Percentiles rank a stretch among this genome's conserved stretches.
Evolutionary conservation across 148 eudicot species (phyloP).

Genomic region (Cornus kousa): DNA sequence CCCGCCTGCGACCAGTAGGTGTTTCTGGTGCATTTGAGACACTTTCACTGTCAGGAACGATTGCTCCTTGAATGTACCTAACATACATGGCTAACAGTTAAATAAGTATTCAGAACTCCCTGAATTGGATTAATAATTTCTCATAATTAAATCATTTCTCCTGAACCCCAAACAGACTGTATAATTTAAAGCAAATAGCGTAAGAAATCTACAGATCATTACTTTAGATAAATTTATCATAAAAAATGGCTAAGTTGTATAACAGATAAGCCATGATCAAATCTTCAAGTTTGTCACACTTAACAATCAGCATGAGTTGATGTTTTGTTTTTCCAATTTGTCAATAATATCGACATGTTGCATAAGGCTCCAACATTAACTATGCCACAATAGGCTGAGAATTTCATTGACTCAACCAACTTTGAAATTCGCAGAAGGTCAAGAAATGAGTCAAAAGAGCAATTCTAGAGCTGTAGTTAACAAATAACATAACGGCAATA

Average conservation of each 20-base stretch:
- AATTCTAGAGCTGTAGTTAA: slow-evolving; percentile 6
- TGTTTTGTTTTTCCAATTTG: neutral
- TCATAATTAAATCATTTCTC: neutral
- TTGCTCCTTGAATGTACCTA: slow-evolving; percentile 79
- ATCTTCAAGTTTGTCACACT: neutral
- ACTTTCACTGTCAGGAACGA: slow-evolving; percentile 38
- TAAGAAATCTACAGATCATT: neutral
- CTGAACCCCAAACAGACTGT: neutral
- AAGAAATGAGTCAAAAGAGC: neutral
- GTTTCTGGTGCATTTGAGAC: slow-evolving; percentile 27
- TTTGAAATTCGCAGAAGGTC: neutral
- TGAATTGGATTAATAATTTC: neutral
- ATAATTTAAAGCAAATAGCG: neutral
- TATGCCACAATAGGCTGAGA: neutral
- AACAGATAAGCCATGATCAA: neutral
- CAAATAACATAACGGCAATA: slow-evolving; percentile 15
- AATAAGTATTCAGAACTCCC: neutral
- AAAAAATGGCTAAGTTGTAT: neutral
- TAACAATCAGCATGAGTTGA: neutral
- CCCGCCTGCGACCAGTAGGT: slow-evolving; percentile 86
- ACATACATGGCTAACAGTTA: slow-evolving; percentile 3
- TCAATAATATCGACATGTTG: neutral
- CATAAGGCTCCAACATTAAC: neutral
- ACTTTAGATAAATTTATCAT: neutral
- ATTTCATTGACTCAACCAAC: neutral